A percentile compares a stretch with the other conserved stretches of the same genome.
Conservation (phyloP, 169 alveolate genomes). For the Plasmodium billcollinsi region DNA sequence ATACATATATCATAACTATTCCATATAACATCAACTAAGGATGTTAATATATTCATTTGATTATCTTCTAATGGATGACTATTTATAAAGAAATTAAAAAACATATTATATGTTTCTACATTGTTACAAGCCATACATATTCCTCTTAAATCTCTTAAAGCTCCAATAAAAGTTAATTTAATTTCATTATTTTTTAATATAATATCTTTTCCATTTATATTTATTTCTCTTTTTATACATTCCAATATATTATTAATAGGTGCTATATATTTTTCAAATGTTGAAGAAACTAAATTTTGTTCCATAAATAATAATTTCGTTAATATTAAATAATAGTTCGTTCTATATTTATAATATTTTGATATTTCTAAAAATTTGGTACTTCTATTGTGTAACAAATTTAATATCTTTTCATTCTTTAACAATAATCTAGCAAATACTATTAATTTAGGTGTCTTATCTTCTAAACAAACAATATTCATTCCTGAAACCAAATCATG, state of each 20-base stretch:
- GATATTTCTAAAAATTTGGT: constrained; percentile 81
- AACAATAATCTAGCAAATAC: constrained; percentile 93
- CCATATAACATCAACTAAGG: constrained; percentile 93
- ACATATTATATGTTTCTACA: constrained; percentile 89
- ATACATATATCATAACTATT: constrained; percentile 92
- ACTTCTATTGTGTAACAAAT: constrained; percentile 82
- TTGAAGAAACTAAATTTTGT: constrained; percentile 82
- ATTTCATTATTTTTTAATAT: constrained; percentile 82
- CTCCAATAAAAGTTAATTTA: constrained; percentile 89
- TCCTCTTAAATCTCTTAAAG: constrained; percentile 94
- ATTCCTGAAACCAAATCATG: constrained; percentile 94
- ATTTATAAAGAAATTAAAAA: constrained; percentile 92
- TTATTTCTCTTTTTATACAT: constrained; percentile 82
- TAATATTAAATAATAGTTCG: constrained; percentile 92
- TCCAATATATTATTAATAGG: constrained; percentile 85
- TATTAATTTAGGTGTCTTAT: constrained; percentile 92
- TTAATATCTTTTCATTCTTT: constrained; percentile 90
- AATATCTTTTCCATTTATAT: constrained; percentile 78
- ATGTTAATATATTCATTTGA: constrained; percentile 86
- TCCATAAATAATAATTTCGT: constrained; percentile 92
- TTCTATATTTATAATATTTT: constrained; percentile 91
- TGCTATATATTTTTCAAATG: constrained; percentile 89
- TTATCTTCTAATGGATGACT: constrained; percentile 89
- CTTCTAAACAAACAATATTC: constrained; percentile 93
- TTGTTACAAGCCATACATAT: constrained; percentile 86